Evolutionary conservation across 2,329 filamentous ascomycete genomes (phyloP), one percentile per base, ranked within the genome.

Genomic region (Fusarium lyarnte): DNA sequence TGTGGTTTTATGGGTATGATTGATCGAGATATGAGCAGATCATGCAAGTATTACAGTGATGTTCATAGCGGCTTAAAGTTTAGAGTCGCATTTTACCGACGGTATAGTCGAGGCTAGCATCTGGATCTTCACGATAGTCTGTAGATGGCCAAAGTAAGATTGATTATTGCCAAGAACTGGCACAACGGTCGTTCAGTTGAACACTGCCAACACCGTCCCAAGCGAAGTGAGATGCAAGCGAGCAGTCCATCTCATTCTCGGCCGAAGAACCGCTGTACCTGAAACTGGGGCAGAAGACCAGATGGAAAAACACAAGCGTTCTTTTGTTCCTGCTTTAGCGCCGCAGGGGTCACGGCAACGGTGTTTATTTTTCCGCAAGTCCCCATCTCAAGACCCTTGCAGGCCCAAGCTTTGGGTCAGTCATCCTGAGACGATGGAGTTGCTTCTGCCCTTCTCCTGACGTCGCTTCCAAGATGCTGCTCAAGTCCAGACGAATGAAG

Each of bases 271-370:
- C 58, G 74, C 70, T 66, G 70, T 49, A 76, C 74, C 74, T 76
- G 74, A 76, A 76, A 76, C 74, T 29, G 42, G 52, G 60, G 47
- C 43, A 53, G 55, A 45, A 47, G 55, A 54, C 43, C 43, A 49
- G 54, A 58, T 57, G 63, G 58, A 67, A 63, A 66, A 73, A 54
- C 63, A 53, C 31, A 35, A 54, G n/a, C 59, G 21, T 41, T 55
- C 43, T 61, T 38, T 62, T 54, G 70, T 74, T 69, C 71, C 71
- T 74, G 71, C 71, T 61, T 74, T 74, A 73, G 71, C 67, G 71
- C 70, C 55, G 58, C 47, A 62, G 43, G 64, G 46, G 21, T 36
- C 46, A 29, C 8, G 19, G 23, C 25, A 25, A 39, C 65, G 65
- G 64, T 64, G n/a, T 62, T 21, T 64, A 53, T 69, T 69, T 69